Base-by-base conservation (phyloP, 1,284 basidiomycete genomes). In the Cutaneotrichosporon cyanovorans region DNA sequence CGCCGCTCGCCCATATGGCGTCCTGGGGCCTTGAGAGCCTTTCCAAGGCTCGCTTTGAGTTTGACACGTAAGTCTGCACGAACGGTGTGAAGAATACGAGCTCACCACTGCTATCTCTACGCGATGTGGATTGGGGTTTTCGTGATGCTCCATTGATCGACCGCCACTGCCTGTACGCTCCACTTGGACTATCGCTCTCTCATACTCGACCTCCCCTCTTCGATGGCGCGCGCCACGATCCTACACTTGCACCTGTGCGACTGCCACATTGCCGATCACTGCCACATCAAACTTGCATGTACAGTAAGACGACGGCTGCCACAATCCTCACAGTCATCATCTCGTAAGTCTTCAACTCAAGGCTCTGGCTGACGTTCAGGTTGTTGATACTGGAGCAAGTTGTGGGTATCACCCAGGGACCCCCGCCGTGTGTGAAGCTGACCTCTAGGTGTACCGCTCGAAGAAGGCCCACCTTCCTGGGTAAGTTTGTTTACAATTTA, bases 391-490 rank as follows among this genome's bases (percentile, higher is more conserved):
- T 72, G 31, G 72, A 73, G 54, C 89, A 96, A 74, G 75, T 79
- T 22, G 80, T 28, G 25, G 25, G 25, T 28, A 28, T 28, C 25
- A n/a, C n/a, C n/a, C n/a, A 28, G 12, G 25, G 25, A 28, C 25
- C 7, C 8, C 25, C 7, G 25, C 7, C 12, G 25, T 7, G 7
- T 28, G 12, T 12, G 12, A 28, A 7, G 25, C 25, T 28, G 25
- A 28, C 25, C 8, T 7, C 12, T 28, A 28, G 25, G 25, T 90
- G 18, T 96, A 90, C 71, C 77, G 89, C 34, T 78, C 78, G 66
- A 92, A 92, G 75, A 93, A 95, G 67, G 78, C 77, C 18, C 80
- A 85, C 61, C 77, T 96, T 7, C 90, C 91, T 0, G 91, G 25
- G 25, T 28, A 12, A 28, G 25, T n/a, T n/a, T n/a, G n/a, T n/a